Evolutionary conservation across 768 basidiomycete species (phyloP), one percentile per base, ranked within the genome.

Genomic region (Scleroderma bovista): DNA sequence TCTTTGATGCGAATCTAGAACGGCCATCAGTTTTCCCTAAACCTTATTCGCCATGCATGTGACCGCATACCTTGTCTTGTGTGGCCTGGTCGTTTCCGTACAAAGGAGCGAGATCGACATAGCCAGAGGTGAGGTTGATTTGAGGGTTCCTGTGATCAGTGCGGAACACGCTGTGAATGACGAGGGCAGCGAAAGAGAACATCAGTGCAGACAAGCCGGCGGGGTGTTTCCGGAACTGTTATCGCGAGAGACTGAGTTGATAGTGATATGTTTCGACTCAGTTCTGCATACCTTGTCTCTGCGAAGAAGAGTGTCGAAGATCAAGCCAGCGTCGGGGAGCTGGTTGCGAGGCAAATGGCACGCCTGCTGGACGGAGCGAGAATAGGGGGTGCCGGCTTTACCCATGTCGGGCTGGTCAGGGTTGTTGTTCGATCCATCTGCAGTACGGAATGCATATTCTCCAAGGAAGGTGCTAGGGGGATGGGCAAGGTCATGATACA

Each of bases 141-240:
- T 75, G 76, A 15, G 74, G 72, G 44, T 86, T 72, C 10, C 59
- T 65, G 63, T 87, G 86, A 11, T 81, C 80, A 0, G 91, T 93
- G 38, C 88, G 87, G 78, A 94, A 94, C 47, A 90, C 81, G 41
- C 86, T 89, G 60, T 91, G 89, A 44, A 91, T 88, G 36, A 92
- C 87, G 12, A 91, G 75, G 2, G 88, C 81, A 8, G 88, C 90
- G 54, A 88, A 91, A 7, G 83, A 72, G 61, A 92, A 92, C 83
- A 92, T 85, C 61, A 88, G 58, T 39, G 82, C 78, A 2, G 87
- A 90, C 33, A 93, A 71, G 0, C 90, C 90, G 6, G 78, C 83
- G 6, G 91, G 90, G 59, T 93, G 91, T 55, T 78, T 65, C 9
- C 76, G 73, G 60, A 88, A 87, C 88, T 91, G 50, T 47, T 48